Conservation (phyloP, 2,329 filamentous ascomycete species). For the Diaporthe vaccinii region DNA sequence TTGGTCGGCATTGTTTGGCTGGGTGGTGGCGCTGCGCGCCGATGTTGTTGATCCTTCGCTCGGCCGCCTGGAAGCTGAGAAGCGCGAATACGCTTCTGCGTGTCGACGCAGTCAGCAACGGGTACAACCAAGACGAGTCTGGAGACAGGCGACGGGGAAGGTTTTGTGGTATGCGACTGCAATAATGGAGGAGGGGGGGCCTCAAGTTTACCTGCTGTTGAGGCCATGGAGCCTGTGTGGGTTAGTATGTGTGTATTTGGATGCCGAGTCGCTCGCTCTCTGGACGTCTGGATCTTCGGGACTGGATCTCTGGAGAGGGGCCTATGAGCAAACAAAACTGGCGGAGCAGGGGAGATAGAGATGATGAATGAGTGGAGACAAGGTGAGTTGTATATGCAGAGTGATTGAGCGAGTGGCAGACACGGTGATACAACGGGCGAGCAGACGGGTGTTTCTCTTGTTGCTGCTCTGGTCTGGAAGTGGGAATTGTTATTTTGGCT, state of each 20-base stretch:
- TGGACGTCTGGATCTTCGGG: conserved; percentile 4
- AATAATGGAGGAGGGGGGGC: background rate
- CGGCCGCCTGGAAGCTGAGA: conserved; percentile 37
- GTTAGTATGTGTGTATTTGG: conserved; percentile 31
- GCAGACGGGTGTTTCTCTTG: conserved; percentile 21
- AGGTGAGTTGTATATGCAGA: conserved; percentile 25
- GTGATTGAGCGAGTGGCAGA: conserved; percentile 10
- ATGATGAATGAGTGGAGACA: conserved; percentile 39
- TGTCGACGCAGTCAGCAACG: conserved; percentile 27
- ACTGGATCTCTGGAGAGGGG: conserved; percentile 10
- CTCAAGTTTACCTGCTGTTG: conserved; percentile 37
- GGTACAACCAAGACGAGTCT: background rate
- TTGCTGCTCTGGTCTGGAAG: conserved; percentile 33
- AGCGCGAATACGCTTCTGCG: conserved; percentile 41
- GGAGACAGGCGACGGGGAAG: background rate
- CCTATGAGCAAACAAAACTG: conserved; percentile 31
- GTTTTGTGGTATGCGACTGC: background rate
- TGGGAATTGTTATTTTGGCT: conserved; percentile 32
- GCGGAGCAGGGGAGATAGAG: conserved; percentile 29
- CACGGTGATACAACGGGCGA: conserved; percentile 30
- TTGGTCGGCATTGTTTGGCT: conserved; percentile 63
- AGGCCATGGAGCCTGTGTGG: conserved; percentile 39
- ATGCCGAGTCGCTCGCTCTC: conserved; percentile 15
- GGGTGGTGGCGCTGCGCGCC: conserved; percentile 66
- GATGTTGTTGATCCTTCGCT: conserved; percentile 59